phyloP scores from a whole-genome alignment of 495 filamentous ascomycete genomes.

The Penicillium ochrochloron region DNA sequence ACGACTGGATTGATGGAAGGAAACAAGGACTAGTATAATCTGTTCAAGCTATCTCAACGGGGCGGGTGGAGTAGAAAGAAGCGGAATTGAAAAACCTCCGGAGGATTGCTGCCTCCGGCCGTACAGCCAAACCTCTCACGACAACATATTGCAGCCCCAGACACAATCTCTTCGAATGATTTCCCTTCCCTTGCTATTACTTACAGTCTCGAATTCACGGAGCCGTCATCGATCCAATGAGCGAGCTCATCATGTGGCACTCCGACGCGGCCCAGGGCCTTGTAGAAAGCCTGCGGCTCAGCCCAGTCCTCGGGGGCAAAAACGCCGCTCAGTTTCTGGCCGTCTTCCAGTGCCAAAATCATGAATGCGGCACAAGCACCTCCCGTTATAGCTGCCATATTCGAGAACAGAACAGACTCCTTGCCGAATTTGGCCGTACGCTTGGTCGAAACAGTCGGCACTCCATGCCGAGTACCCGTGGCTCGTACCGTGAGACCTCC shows the following conservation, averaged over 20 bases:
- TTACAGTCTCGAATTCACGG: background rate
- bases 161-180: background rate
- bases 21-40: background rate
- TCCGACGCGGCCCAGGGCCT: slow-evolving; percentile 6
- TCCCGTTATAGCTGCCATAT: background rate
- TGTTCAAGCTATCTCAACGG: background rate
- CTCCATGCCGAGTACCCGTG: background rate
- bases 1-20: background rate
- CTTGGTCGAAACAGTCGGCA: background rate
- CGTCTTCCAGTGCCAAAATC: slow-evolving; percentile 8
- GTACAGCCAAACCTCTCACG: background rate
- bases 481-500: background rate
- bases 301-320: background rate
- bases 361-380: slow-evolving; percentile 7
- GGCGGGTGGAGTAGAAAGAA: background rate
- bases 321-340: slow-evolving; percentile 1
- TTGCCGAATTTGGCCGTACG: background rate
- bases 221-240: background rate
- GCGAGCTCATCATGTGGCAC: slow-evolving; percentile 5
- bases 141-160: background rate
- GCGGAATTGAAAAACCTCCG: background rate
- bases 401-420: background rate
- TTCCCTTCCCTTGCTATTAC: background rate
- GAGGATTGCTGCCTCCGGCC: background rate
- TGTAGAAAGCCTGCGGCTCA: slow-evolving; percentile 3